Conservation (phyloP, 108 stramenopile species). For the Aurantiochytrium sp. region DNA sequence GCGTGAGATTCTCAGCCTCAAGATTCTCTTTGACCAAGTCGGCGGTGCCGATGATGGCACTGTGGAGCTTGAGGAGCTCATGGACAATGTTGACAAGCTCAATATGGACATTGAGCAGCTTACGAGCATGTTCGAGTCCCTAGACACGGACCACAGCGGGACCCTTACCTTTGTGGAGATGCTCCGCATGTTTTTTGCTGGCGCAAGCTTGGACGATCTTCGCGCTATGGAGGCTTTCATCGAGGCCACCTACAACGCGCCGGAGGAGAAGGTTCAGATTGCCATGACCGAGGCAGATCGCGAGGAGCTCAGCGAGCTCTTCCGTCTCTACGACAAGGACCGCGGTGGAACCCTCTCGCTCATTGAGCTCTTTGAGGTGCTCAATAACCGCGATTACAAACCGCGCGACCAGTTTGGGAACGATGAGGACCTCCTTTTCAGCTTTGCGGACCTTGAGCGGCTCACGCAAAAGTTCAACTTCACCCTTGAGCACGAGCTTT, state of each 20-base stretch:
- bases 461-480: background rate
- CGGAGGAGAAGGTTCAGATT: background rate
- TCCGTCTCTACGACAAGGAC: background rate
- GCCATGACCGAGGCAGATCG: background rate
- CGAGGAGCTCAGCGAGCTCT: background rate
- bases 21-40: conserved; percentile 34
- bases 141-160: background rate
- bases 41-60: background rate
- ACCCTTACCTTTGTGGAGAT: background rate
- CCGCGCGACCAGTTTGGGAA: background rate
- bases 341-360: background rate
- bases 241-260: background rate
- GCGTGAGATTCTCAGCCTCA: background rate
- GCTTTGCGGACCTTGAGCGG: conserved; percentile 7
- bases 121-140: background rate
- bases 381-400: background rate
- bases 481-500: background rate
- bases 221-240: background rate
- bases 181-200: background rate
- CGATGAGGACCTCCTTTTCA: conserved; percentile 10
- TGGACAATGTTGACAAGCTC: conserved; percentile 18
- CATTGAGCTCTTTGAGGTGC: background rate
- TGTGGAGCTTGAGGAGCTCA: conserved; percentile 31
- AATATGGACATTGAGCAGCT: background rate
- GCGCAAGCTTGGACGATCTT: background rate